Base-by-base conservation (phyloP, 176 grass and related monocot genomes). In the Pontederia crassipes region DNA sequence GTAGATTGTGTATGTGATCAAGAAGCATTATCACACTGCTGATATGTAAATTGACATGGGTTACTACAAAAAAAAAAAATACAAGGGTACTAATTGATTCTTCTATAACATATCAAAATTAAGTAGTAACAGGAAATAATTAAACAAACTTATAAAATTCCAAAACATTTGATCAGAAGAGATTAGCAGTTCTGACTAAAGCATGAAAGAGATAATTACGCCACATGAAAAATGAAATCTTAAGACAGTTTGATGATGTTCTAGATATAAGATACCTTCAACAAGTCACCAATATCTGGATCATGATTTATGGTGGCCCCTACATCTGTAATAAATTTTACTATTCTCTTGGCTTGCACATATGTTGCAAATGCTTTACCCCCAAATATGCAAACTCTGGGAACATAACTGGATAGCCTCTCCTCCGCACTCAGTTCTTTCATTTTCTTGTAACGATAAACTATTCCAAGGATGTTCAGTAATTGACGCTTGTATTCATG, bases 301-400 rank as follows among this genome's bases (percentile, higher is more conserved):
- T 98, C 93, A 74, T 89, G 88, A 76, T 98, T 98, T 61, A 98
- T 65, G 46, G 93, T 92, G 72, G 77, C 74, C 55, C 78, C 93
- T 49, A 98, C 93, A 75, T 98, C 93, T 69, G 79, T 89, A 48
- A 98, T 89, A 69, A 98, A 92, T 80, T 98, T 98, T 53, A 98
- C 88, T 16, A 92, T 98, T 71, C 93, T 83, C 73, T 98, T 98
- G 63, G 93, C 93, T 68, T 92, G 93, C 72, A 89, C 57, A 66
- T 98, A 98, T 76, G 93, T 98, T 28, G 93, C 84, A 79, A 98
- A 98, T 71, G 93, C 87, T 92, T 92, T 98, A 48, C 93, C 93
- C 54, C 93, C 93, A 77, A 98, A 98, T 85, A 98, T 89, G 68
- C 88, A 98, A 35, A 98, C 88, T 77, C 88, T 83, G 28, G 93